Base-by-base conservation (phyloP, 192 early-diverging fungal genomes). In the Linnemannia zychae region DNA sequence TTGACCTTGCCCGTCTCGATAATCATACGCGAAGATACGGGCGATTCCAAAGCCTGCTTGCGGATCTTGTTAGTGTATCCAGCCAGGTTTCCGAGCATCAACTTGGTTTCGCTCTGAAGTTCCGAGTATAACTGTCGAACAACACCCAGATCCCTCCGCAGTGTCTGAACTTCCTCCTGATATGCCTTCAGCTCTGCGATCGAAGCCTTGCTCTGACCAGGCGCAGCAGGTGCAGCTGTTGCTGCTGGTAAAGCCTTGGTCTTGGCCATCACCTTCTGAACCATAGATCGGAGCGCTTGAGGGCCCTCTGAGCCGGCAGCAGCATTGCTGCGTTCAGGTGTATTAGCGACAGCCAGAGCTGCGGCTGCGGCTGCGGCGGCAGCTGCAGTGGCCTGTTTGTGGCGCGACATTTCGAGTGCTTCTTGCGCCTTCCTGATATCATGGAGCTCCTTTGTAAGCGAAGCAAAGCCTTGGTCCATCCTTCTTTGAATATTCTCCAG, bases 1-100 rank as follows among this genome's bases (percentile, higher is more conserved):
- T 88, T 89, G 69, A 76, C 71, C 77, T 92, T 93, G 50, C 92
- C 93, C 28, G 85, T 81, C 68, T 93, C 92, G n/a, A 94, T 93
- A 53, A 91, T 89, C 77, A 79, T 66, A 11, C 89, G 79, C 47
- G 89, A 82, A 0, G 87, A 88, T 16, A 82, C 68, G 0, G 87
- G 79, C 31, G 75, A 53, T 2, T 84, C 80, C 63, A 79, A 49
- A 31, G 83, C 83, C n/a, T 86, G 80, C 50, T 89, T 76, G 16
- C 84, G 79, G 24, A 88, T 75, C 44, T 80, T 71, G 20, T 31
- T 65, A 22, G 88, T 76, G 36, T 91, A 89, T 9, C 89, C 84
- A 7, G 79, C 74, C 31, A 88, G 71, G 7, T 87, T 82, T 66
- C 90, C 83, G 20, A 89, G 71, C 52, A 90, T 76, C 37, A 87